Base-by-base conservation (phyloP, 768 basidiomycete genomes). In the Lentinula lateritia region DNA sequence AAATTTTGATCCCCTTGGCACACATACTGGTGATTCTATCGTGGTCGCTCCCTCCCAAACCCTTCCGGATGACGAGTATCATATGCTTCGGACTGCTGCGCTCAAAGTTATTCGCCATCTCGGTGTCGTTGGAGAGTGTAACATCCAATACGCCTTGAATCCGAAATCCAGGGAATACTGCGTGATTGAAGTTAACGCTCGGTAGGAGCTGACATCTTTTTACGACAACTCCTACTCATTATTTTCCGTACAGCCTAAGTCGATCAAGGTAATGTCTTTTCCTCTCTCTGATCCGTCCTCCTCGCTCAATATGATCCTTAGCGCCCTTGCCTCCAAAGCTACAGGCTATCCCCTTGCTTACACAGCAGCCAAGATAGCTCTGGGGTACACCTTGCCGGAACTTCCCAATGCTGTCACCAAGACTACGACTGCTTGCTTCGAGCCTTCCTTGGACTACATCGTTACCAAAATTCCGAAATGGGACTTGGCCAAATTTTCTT, bases 381-480 rank as follows among this genome's bases (percentile, higher is more conserved):
- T 98, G 53, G 97, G 97, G 52, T 86, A 98, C 73, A 98, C 97
- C 16, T 87, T 99, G 35, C 96, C 96, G 5, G 96, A 98, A 79
- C 83, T 98, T 20, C 96, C 96, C 13, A 99, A 99, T 73, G 95
- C 97, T 43, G 97, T 99, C 64, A 99, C 97, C 55, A 99, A 98
- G 78, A 96, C 95, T 3, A 99, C 97, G 1, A 98, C 97, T 9
- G 97, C 97, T 2, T 98, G 97, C 76, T 99, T 98, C 75, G 97
- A 99, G 72, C 96, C 97, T 28, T 96, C 95, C 7, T 82, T 99
- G 48, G 97, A 99, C 74, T 99, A 99, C 75, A 97, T 99, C 70
- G 97, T 99, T 63, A 97, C 95, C 53, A 99, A 99, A 78, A 98
- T 99, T 65, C 97, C 97, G 63, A 98, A 98, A 74, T 98, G 97